Evolutionary conservation across 2,329 filamentous ascomycete species (phyloP), one percentile per base, ranked within the genome.

Genomic region (Hymenoscyphus linearis): DNA sequence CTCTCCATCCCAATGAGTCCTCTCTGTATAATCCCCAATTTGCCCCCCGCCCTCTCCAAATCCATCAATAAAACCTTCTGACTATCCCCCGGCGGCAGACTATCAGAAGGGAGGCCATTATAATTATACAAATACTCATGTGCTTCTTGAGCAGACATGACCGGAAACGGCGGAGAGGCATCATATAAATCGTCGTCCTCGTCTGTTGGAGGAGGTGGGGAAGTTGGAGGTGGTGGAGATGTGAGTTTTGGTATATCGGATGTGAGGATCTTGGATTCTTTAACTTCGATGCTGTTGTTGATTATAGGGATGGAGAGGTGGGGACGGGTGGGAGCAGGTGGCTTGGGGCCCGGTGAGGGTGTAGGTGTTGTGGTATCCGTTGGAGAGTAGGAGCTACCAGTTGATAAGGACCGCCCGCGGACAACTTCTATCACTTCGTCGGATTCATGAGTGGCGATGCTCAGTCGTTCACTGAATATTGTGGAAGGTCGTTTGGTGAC

Each of bases 31-130:
- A 50, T 18, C 9, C 22, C 18, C 44, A 18, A 18, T 50, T 47
- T 62, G 12, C 40, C 52, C 18, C 59, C 59, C 3, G 47, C 31
- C 14, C 34, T 47, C 16, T 71, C 69, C 0, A 73, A 66, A 52
- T 79, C 78, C 0, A 72, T 72, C 0, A 69, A 63, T 0, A 74
- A 69, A 44, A 77, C 79, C 60, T 80, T 80, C 53, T 80, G 77
- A 25, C 18, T 50, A 3, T 74, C 74, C 12, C 69, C 62, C 0
- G 69, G 73, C 60, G 27, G 55, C 54, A 22, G 10, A 52, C 54
- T 59, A 18, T n/a, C 47, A 34, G 31, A 44, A 7, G 60, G 62
- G 2, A 65, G 60, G 7, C 67, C 64, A 34, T 61, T 52, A 40
- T 68, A 64, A 13, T 62, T 62, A 64, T 67, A 69, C 1, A 72